Evolutionary conservation across 768 basidiomycete genomes (phyloP).

Genomic region (Auricularia sp.): DNA sequence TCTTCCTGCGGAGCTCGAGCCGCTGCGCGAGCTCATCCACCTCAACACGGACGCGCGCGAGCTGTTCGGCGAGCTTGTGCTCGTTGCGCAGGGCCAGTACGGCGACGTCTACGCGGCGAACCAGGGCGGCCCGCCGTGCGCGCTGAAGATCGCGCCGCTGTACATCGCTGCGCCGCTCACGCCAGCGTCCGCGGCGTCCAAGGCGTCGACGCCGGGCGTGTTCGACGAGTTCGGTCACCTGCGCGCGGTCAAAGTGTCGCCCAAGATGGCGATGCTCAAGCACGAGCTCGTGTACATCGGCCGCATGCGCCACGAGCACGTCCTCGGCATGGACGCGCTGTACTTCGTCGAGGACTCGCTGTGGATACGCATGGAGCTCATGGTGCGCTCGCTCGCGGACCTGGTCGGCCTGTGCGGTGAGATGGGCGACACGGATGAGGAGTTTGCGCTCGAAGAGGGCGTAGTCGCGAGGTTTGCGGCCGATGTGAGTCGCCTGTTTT

Average conservation of each 20-base stretch:
- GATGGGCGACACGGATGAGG: slow-evolving; percentile 23
- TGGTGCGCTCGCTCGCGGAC: slow-evolving; percentile 82
- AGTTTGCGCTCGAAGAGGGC: slow-evolving; percentile 56
- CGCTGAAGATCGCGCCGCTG: slow-evolving; percentile 15
- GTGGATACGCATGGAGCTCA: slow-evolving; percentile 86
- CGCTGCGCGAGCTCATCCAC: slow-evolving; percentile 55
- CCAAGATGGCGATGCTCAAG: slow-evolving; percentile 54
- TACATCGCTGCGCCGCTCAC: slow-evolving; percentile 17
- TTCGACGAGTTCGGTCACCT: slow-evolving; percentile 2
- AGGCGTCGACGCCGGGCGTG: slow-evolving; percentile 6
- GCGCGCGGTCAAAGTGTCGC: slow-evolving; percentile 29
- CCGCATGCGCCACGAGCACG: slow-evolving; percentile 47
- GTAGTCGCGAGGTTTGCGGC: slow-evolving; percentile 64
- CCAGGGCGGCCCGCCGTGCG: neutral
- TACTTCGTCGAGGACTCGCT: slow-evolving; percentile 49
- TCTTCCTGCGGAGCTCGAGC: slow-evolving; percentile 34
- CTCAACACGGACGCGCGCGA: slow-evolving; percentile 50
- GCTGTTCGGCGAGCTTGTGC: slow-evolving; percentile 57
- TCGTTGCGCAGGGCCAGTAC: slow-evolving; percentile 77
- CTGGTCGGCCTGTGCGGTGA: slow-evolving; percentile 49
- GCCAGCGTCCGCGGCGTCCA: slow-evolving; percentile 11
- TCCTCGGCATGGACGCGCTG: slow-evolving; percentile 58
- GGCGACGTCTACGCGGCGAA: slow-evolving; percentile 53
- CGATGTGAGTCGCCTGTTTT: slow-evolving; percentile 45
- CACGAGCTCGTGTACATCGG: slow-evolving; percentile 53